Conservation (phyloP, 345 rosid genomes). For the Anacardium occidentale region DNA sequence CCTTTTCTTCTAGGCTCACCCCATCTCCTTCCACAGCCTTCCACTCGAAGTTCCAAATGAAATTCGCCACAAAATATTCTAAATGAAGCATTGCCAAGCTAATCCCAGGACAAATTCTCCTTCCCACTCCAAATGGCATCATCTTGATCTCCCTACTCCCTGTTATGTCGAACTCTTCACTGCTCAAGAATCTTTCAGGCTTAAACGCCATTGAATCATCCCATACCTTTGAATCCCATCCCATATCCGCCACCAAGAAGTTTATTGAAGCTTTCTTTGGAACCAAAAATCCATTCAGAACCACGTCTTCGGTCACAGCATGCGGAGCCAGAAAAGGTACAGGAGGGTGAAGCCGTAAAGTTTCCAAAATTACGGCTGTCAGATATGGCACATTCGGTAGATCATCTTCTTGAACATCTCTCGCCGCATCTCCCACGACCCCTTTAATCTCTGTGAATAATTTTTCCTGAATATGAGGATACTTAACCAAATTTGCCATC, state of each 20-base stretch:
- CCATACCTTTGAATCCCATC: constrained; percentile 19
- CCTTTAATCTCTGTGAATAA: too few species aligned
- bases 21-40: too few species aligned
- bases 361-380: neutral
- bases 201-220: neutral
- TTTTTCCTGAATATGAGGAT: neutral
- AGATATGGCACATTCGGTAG: too few species aligned
- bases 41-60: too few species aligned
- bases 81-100: too few species aligned
- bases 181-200: neutral
- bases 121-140: too few species aligned
- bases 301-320: neutral
- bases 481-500: neutral
- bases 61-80: too few species aligned
- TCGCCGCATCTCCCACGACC: too few species aligned
- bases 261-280: constrained; percentile 8
- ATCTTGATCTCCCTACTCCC: neutral
- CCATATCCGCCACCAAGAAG: constrained; percentile 22
- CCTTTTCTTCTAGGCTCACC: too few species aligned
- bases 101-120: too few species aligned
- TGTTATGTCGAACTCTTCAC: constrained; percentile 11
- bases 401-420: too few species aligned
- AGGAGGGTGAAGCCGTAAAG: constrained; percentile 13
- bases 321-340: constrained; percentile 16
- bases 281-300: constrained; percentile 6